A percentile compares a stretch with the other conserved stretches of the same genome.
These are phyloP conservation scores for Grigorovia jiainica DNA, from an alignment of 805 yeast species.

Conservation along the genomic window DNA sequence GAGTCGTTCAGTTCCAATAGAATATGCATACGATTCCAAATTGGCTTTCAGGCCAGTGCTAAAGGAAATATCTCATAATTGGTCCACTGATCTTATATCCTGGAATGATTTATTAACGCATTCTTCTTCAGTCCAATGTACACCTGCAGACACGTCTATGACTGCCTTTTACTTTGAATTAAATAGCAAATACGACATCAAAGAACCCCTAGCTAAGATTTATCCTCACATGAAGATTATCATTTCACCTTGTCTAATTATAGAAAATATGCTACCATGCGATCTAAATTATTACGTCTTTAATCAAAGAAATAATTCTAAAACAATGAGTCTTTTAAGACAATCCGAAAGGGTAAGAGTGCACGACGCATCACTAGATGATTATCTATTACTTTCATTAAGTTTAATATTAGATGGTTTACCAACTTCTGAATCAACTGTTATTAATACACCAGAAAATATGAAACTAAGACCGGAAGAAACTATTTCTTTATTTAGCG, in stretches of 20 bases:
- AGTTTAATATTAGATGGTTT: slow-evolving; percentile 40
- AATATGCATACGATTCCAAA: slow-evolving; percentile 47
- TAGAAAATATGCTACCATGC: slow-evolving; percentile 78
- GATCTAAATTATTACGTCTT: slow-evolving; percentile 67
- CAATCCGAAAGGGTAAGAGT: slow-evolving; percentile 64
- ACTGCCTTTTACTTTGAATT: slow-evolving; percentile 58
- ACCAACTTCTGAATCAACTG: slow-evolving; percentile 29
- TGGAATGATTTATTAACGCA: slow-evolving; percentile 55
- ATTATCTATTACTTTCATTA: slow-evolving; percentile 62
- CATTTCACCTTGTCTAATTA: slow-evolving; percentile 75
- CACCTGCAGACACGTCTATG: slow-evolving; percentile 34
- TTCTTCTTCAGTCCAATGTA: slow-evolving; percentile 54
- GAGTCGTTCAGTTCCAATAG: slow-evolving; percentile 64
- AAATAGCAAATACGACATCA: slow-evolving; percentile 50
- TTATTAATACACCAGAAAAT: slow-evolving; percentile 40
- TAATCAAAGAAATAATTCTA: slow-evolving; percentile 61
- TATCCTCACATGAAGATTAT: slow-evolving; percentile 79
- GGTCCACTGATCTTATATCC: slow-evolving; percentile 53
- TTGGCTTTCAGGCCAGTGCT: slow-evolving; percentile 53
- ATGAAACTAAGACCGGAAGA: slow-evolving; percentile 51
- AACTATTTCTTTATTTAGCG: slow-evolving; percentile 41
- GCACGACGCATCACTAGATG: slow-evolving; percentile 70
- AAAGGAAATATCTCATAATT: slow-evolving; percentile 44
- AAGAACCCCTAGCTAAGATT: slow-evolving; percentile 62
- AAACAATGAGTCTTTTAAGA: slow-evolving; percentile 52